Percentiles rank a stretch among this genome's conserved stretches.
Evolutionary conservation across 352 stramenopile species (phyloP).

Genomic region (Phytopythium delawarense): DNA sequence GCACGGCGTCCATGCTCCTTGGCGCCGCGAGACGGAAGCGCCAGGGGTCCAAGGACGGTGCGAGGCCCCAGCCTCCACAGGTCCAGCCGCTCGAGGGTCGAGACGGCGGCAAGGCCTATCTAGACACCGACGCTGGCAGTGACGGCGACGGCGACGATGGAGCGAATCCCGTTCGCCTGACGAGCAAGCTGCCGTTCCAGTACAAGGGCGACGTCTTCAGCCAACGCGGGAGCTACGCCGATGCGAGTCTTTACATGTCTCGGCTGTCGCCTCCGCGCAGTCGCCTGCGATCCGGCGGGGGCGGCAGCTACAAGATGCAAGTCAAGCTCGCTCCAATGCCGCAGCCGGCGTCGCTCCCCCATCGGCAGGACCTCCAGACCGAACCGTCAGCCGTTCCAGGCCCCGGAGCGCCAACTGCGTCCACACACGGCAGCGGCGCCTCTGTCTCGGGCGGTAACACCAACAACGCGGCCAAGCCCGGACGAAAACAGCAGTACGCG

Average conservation of each 20-base stretch:
- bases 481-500: conserved; percentile 62
- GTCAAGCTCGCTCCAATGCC: conserved; percentile 53
- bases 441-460: neutral
- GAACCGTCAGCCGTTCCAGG: neutral
- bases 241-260: conserved; percentile 72
- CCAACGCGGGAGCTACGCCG: conserved; percentile 65
- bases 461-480: neutral
- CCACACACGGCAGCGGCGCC: neutral
- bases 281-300: conserved; percentile 7
- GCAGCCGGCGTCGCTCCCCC: conserved; percentile 9
- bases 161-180: conserved; percentile 17
- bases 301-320: conserved; percentile 34
- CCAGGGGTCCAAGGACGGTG: neutral
- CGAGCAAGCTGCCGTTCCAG: conserved; percentile 51
- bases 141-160: conserved; percentile 1
- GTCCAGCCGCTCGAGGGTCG: neutral
- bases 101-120: neutral
- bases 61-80: neutral
- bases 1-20: neutral
- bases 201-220: conserved; percentile 71
- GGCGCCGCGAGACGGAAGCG: neutral
- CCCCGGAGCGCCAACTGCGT: neutral
- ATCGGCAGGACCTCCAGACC: neutral
- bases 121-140: neutral
- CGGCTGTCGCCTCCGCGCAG: conserved; percentile 37